These are phyloP conservation scores for Cadophora sp. DNA, from an alignment of 2,329 filamentous ascomycete genomes.

Conservation along the genomic window DNA sequence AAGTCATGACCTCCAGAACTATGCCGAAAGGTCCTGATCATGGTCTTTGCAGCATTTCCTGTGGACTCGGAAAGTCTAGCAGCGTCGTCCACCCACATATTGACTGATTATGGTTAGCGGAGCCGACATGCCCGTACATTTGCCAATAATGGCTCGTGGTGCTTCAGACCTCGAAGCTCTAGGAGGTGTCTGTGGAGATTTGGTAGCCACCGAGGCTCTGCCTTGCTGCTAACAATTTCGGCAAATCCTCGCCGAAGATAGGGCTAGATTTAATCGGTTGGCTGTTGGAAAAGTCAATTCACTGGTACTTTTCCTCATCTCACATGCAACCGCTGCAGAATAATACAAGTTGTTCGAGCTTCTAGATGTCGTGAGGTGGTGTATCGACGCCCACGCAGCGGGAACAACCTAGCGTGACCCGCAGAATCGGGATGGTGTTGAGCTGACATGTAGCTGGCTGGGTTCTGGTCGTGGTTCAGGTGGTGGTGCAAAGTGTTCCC, in stretches of 20 bases:
- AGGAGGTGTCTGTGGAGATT: neutral
- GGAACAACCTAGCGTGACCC: conserved; percentile 8
- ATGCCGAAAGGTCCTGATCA: conserved; percentile 14
- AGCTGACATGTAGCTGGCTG: neutral
- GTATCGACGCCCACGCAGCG: neutral
- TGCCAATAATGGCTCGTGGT: neutral
- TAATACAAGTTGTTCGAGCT: neutral
- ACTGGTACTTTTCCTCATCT: neutral
- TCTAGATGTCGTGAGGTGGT: neutral
- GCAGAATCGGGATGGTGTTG: neutral
- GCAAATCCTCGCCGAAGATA: neutral
- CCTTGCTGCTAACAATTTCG: neutral
- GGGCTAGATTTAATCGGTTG: neutral
- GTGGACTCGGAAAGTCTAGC: neutral
- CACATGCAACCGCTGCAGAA: neutral
- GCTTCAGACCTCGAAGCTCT: neutral
- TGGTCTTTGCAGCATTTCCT: neutral
- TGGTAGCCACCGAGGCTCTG: conserved; percentile 4
- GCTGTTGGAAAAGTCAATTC: neutral
- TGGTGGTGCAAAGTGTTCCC: neutral
- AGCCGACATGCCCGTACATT: neutral
- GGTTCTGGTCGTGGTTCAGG: neutral
- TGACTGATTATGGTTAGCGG: neutral
- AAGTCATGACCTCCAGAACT: conserved; percentile 2
- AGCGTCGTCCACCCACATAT: neutral